Percentiles rank a stretch among this genome's conserved stretches.
These are phyloP conservation scores for Manihot esculenta DNA, from an alignment of 441 rosid species.

Conservation along the genomic window DNA sequence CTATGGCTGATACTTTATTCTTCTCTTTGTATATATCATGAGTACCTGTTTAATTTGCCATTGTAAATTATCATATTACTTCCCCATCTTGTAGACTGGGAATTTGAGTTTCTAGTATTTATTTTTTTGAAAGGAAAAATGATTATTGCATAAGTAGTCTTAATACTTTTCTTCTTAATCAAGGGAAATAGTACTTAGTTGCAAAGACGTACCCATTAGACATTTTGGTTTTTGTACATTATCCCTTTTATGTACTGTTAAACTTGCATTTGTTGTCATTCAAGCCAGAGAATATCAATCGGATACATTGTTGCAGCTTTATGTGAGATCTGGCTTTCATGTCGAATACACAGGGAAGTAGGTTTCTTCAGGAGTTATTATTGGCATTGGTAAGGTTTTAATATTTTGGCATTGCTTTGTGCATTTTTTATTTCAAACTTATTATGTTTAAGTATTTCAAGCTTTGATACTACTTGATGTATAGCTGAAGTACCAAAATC, in stretches of 20 bases:
- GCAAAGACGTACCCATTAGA: background rate
- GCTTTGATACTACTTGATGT: too few relatives aligned
- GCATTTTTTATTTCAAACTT: background rate
- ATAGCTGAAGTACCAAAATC: background rate
- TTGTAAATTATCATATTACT: background rate
- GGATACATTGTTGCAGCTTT: constrained; percentile 33
- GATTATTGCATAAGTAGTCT: background rate
- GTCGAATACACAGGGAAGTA: constrained; percentile 20
- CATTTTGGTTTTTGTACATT: background rate
- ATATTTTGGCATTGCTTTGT: background rate
- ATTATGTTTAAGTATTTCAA: background rate
- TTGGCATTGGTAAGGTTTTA: constrained; percentile 31
- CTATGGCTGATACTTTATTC: background rate
- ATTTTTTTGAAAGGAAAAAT: too few relatives aligned
- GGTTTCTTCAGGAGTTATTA: constrained; percentile 25
- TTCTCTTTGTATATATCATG: background rate
- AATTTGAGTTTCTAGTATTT: too few relatives aligned
- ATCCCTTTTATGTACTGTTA: constrained; percentile 1
- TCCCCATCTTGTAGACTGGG: too few relatives aligned
- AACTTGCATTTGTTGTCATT: constrained; percentile 25
- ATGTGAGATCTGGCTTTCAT: constrained; percentile 38
- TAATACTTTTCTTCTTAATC: background rate
- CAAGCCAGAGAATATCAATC: constrained; percentile 38
- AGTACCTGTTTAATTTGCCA: background rate
- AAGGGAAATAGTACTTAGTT: background rate